These are phyloP conservation scores for Solanum neorickii DNA, from an alignment of 257 asterid species.

Conservation along the genomic window DNA sequence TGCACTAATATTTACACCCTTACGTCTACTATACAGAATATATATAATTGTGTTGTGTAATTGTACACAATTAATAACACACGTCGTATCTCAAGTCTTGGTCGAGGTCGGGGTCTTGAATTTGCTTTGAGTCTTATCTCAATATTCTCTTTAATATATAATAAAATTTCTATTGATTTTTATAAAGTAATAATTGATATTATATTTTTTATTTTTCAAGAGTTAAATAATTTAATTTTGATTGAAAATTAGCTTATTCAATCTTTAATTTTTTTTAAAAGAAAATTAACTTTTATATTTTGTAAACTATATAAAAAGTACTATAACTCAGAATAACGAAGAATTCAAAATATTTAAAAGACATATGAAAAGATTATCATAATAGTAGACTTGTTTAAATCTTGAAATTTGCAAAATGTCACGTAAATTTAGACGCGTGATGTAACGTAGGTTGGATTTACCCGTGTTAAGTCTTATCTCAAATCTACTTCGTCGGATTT, in stretches of 20 bases:
- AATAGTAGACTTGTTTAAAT: too few species aligned
- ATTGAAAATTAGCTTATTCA: fast-evolving
- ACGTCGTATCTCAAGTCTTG: too few species aligned
- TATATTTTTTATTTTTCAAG: neutral
- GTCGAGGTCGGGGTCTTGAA: neutral
- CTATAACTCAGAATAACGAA: too few species aligned
- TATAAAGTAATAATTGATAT: neutral
- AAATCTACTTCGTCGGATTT: neutral
- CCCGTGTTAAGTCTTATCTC: neutral
- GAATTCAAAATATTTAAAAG: too few species aligned
- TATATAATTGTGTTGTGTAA: neutral
- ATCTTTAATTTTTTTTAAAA: too few species aligned
- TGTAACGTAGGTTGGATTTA: neutral
- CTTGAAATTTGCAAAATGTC: fast-evolving
- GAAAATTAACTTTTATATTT: too few species aligned
- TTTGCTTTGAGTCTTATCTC: too few species aligned
- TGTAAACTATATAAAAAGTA: too few species aligned
- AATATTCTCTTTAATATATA: too few species aligned
- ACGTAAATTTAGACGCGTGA: too few species aligned
- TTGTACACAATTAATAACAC: neutral
- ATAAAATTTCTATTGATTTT: neutral
- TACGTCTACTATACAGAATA: neutral
- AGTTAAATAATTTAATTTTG: too few species aligned
- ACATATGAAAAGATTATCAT: too few species aligned
- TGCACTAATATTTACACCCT: neutral